Conservation (phyloP, 2,329 filamentous ascomycete species). For the Cyclaneusma minus region DNA sequence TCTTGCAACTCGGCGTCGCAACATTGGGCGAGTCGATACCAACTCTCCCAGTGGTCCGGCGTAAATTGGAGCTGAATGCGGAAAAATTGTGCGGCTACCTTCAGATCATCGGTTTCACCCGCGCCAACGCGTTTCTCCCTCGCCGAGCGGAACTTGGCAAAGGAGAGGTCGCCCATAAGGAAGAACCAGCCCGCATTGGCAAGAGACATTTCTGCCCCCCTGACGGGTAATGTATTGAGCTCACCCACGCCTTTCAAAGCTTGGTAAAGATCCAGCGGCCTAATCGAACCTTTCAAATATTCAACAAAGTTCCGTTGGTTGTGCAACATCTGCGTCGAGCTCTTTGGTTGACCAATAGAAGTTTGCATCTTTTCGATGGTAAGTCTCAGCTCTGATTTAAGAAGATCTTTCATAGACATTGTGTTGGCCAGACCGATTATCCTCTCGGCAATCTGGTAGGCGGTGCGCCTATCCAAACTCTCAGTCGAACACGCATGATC, state of each 20-base stretch:
- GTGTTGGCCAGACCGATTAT: constrained; percentile 67
- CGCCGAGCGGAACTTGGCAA: constrained; percentile 61
- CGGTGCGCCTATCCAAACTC: constrained; percentile 64
- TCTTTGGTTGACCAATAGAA: constrained; percentile 65
- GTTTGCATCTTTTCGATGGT: constrained; percentile 91
- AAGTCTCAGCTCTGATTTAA: constrained; percentile 78
- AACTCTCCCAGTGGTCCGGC: constrained; percentile 24
- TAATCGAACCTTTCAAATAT: constrained; percentile 70
- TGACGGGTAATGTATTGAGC: constrained; percentile 56
- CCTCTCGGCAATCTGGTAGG: constrained; percentile 68
- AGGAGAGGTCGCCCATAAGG: constrained; percentile 70
- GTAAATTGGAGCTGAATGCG: constrained; percentile 20
- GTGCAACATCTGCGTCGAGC: constrained; percentile 65
- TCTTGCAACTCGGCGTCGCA: constrained; percentile 24
- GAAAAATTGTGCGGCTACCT: constrained; percentile 20
- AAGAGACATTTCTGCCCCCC: constrained; percentile 51
- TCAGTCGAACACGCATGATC: constrained; percentile 73
- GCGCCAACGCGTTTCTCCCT: constrained; percentile 20
- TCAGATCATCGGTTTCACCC: constrained; percentile 22
- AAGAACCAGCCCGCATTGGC: constrained; percentile 87
- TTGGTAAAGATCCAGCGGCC: constrained; percentile 64
- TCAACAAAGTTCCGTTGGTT: constrained; percentile 73
- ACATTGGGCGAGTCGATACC: constrained; percentile 24
- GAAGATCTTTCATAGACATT: constrained; percentile 78
- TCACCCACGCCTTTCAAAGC: constrained; percentile 67